Evolutionary conservation across 1,284 basidiomycete species (phyloP).

Genomic region (Irpex rosettiformis): DNA sequence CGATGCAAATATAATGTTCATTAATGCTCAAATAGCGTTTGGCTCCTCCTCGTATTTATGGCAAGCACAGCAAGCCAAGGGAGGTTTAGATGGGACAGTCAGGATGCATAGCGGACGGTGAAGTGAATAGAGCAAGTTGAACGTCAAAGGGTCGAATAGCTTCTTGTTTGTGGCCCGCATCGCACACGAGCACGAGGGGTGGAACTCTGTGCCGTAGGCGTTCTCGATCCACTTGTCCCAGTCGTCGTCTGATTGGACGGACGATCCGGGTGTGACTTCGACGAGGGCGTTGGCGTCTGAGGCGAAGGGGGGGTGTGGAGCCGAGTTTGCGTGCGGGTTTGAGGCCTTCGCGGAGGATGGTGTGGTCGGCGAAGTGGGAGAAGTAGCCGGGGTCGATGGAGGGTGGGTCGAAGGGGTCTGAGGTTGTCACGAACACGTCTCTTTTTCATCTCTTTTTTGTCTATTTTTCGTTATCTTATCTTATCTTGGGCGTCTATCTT

Average conservation of each 20-base stretch:
- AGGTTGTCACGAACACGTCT: background rate
- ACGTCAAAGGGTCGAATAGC: too few relatives aligned
- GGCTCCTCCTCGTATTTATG: too few relatives aligned
- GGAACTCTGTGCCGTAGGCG: constrained; percentile 44
- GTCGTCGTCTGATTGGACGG: constrained; percentile 40
- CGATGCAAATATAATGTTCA: too few relatives aligned
- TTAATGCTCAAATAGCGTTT: too few relatives aligned
- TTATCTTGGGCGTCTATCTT: too few relatives aligned
- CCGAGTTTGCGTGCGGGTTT: constrained; percentile 47
- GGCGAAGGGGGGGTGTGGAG: constrained; percentile 35
- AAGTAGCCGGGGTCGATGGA: constrained; percentile 70
- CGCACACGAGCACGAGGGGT: constrained; percentile 58
- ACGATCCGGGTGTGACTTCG: constrained; percentile 38
- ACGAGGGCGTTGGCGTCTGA: constrained; percentile 21
- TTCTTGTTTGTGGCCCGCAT: constrained; percentile 63
- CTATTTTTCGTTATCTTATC: background rate
- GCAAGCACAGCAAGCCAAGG: too few relatives aligned
- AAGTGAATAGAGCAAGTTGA: too few relatives aligned
- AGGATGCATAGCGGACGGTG: too few relatives aligned
- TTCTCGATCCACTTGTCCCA: constrained; percentile 43
- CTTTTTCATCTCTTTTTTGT: background rate
- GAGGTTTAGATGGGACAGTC: too few relatives aligned
- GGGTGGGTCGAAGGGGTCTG: too few relatives aligned
- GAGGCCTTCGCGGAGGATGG: constrained; percentile 53
- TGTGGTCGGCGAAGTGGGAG: constrained; percentile 49